Base-by-base conservation (phyloP, 371 early-diverging fungal genomes). In the Mucor mucedo region DNA sequence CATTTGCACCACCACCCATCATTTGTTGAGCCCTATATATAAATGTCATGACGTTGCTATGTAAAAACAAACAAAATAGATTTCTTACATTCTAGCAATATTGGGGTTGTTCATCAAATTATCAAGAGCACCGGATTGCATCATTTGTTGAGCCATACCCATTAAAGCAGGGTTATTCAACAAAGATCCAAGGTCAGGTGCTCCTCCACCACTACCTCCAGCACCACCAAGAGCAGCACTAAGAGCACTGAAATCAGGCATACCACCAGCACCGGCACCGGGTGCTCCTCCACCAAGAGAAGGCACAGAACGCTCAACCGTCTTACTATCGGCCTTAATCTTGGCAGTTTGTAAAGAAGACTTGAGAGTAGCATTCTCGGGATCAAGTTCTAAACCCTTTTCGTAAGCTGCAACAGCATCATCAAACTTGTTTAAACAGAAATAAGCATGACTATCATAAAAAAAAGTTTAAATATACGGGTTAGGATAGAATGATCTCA, bases 81-180 rank as follows among this genome's bases (percentile, higher is more conserved):
- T 11, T 33, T 63, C 84, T 63, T 78, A 88, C 95, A 96, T 93
- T 73, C 90, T 84, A 52, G 92, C 85, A 45, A 81, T 77, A 21
- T 90, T 88, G 6, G 97, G 97, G 83, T 97, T 96, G 73, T 85
- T 91, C 91, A 95, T 88, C 76, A 96, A 81, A 27, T 83, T 76
- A 62, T 89, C 85, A 60, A 96, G 80, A 21, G 91, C 93, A 56
- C 95, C 95, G 47, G 93, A 95, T 49, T 84, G 85, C 96, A 95
- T 95, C 93, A 96, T 94, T 79, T 88, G 90, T 69, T 89, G 88
- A 5, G 95, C 96, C 97, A 96, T 96, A 72, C 79, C 83, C 95
- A 95, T 96, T 66, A 97, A 76, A 29, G 87, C 89, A 29, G 98
- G 98, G 83, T 97, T 95, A 73, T 76, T 92, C 85, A 96, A 75